A percentile compares a stretch with the other conserved stretches of the same genome.
These are phyloP conservation scores for Alternaria dauci DNA, from an alignment of 2,329 filamentous ascomycete genomes.

Conservation along the genomic window DNA sequence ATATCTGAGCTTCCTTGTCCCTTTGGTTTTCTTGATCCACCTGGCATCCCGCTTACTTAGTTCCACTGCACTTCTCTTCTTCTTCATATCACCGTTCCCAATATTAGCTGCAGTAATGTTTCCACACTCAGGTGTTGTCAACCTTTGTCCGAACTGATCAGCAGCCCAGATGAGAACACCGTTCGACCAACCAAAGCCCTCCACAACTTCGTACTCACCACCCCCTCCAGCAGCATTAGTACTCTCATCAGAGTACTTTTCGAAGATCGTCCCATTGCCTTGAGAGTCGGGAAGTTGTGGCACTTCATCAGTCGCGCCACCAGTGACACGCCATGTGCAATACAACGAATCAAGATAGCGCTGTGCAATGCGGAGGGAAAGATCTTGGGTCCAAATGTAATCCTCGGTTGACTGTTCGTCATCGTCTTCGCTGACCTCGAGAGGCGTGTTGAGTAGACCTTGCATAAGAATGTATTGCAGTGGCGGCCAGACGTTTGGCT, in stretches of 20 bases:
- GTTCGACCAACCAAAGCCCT: slow-evolving; percentile 76
- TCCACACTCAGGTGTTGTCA: slow-evolving; percentile 62
- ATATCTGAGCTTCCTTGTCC: slow-evolving; percentile 10
- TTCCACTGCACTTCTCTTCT: slow-evolving; percentile 45
- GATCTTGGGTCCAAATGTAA: slow-evolving; percentile 62
- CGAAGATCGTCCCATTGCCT: slow-evolving; percentile 71
- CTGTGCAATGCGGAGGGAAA: slow-evolving; percentile 68
- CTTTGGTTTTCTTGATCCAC: slow-evolving; percentile 42
- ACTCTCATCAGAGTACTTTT: slow-evolving; percentile 71
- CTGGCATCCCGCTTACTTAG: slow-evolving; percentile 39
- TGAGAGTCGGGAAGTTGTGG: slow-evolving; percentile 47
- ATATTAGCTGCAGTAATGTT: slow-evolving; percentile 43
- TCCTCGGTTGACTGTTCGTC: slow-evolving; percentile 50
- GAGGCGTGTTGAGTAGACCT: slow-evolving; percentile 67
- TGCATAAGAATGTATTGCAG: slow-evolving; percentile 71
- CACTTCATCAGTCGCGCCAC: slow-evolving; percentile 62
- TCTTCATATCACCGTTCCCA: slow-evolving; percentile 20
- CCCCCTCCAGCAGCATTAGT: slow-evolving; percentile 70
- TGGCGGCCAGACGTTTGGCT: slow-evolving; percentile 75
- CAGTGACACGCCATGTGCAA: slow-evolving; percentile 74
- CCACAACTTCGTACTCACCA: slow-evolving; percentile 74
- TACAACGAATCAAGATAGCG: slow-evolving; percentile 73
- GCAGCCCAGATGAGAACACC: slow-evolving; percentile 73
- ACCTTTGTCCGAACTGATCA: slow-evolving; percentile 66
- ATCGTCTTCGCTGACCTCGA: slow-evolving; percentile 63